Conservation (phyloP, 352 stramenopile genomes). For the Globisporangium viniferum region DNA sequence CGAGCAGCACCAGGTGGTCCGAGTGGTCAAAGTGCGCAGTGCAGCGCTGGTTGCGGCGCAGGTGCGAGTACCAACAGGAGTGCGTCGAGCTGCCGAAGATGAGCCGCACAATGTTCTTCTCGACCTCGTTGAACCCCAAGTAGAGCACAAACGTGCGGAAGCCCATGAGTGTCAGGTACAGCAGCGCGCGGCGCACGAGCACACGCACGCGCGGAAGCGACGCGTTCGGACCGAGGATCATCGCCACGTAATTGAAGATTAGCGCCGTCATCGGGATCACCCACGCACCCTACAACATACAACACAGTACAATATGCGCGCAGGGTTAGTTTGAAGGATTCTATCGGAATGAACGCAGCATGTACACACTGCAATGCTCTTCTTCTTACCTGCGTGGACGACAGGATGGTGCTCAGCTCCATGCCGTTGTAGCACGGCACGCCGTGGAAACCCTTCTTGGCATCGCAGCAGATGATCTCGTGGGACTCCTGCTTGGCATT, state of each 20-base stretch:
- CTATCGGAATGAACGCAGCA: neutral
- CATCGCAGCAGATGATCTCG: conserved; percentile 58
- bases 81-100: conserved; percentile 30
- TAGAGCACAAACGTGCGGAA: conserved; percentile 71
- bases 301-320: neutral
- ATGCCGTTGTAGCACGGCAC: conserved; percentile 69
- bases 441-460: conserved; percentile 17
- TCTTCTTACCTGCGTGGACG: conserved; percentile 33
- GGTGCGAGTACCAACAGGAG: conserved; percentile 57
- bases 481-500: conserved; percentile 23
- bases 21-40: conserved; percentile 66
- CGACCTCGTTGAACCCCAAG: conserved; percentile 47
- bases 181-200: conserved; percentile 44
- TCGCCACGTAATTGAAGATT: conserved; percentile 66
- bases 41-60: conserved; percentile 54
- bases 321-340: neutral
- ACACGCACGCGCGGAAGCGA: conserved; percentile 49
- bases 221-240: conserved; percentile 56
- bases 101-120: conserved; percentile 37
- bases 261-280: conserved; percentile 51
- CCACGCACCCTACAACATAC: conserved; percentile 49
- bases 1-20: conserved; percentile 74
- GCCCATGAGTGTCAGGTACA: conserved; percentile 64
- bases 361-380: neutral
- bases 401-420: conserved; percentile 46